Conservation (phyloP, 306 rosid genomes). For the Canavalia gladiata region DNA sequence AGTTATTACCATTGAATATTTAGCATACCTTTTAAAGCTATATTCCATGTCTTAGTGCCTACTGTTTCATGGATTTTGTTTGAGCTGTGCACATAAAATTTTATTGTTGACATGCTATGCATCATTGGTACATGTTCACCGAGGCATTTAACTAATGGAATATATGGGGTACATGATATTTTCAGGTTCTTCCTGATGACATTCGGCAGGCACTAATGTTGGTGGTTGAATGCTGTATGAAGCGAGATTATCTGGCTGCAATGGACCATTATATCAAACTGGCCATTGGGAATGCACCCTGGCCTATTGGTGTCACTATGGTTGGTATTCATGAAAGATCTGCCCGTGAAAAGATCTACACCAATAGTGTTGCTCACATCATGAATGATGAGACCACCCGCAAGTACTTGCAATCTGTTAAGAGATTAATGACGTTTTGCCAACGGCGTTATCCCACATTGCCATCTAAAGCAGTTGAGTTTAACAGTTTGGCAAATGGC, state of each 20-base stretch:
- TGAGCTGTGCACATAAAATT: conserved; percentile 6
- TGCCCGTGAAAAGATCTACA: conserved; percentile 98
- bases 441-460: conserved; percentile 94
- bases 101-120: conserved; percentile 20
- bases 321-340: conserved; percentile 99
- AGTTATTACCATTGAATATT: background rate
- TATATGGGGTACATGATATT: background rate
- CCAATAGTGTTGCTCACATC: conserved; percentile 97
- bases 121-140: background rate
- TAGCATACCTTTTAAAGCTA: conserved; percentile 2
- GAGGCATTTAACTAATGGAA: conserved; percentile 21
- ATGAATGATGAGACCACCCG: conserved; percentile 99
- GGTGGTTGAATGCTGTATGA: conserved; percentile 90
- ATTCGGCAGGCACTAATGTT: conserved; percentile 84
- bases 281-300: conserved; percentile 98
- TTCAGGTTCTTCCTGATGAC: conserved; percentile 92
- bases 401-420: conserved; percentile 89
- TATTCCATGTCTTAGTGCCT: background rate
- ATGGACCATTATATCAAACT: conserved; percentile 96
- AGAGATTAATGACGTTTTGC: conserved; percentile 95
- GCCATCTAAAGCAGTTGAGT: conserved; percentile 99
- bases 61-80: conserved; percentile 29
- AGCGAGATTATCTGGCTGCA: conserved; percentile 95
- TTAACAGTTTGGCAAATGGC: conserved; percentile 99
- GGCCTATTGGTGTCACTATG: conserved; percentile 99